Base-by-base conservation (phyloP, 108 stramenopile species). In the Skeletonema tropicum region DNA sequence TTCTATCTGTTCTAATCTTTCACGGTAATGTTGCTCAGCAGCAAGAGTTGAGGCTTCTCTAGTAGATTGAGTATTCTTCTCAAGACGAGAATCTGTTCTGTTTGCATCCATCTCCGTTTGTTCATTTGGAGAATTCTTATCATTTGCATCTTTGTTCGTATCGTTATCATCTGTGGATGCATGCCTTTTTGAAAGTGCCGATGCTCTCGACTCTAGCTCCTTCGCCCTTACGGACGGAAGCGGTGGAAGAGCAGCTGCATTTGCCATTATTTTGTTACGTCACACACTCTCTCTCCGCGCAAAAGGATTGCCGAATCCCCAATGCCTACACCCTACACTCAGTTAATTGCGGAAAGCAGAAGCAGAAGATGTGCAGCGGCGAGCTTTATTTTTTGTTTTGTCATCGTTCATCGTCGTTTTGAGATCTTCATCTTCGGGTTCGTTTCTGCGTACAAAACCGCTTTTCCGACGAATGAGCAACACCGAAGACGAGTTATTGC, bases 141-240 rank as follows among this genome's bases (percentile, higher is more conserved):
- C 33, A 52, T 21, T 35, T 69, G 31, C 31, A 55, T 55, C 23
- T 32, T 17, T 21, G 15, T 31, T 19, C 14, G 0, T 19, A 7
- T 64, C 33, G 39, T 49, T 35, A 26, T 29, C 6, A 31, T 64
- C 39, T 1, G 17, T 73, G 3, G 29, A 33, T 3, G 48, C 19
- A 30, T 38, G 42, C 33, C 35, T 15, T 26, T 26, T 12, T 17
- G 29, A 52, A 46, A 25, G 21, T 15, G 32, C 30, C 36, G 58
- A 57, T 17, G 60, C 57, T 19, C 33, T 62, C 30, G 36, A 73
- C 61, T 68, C 68, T 3, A 80, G 59, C 41, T 73, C 73, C 69
- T 68, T 80, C 17, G 79, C 79, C 67, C 79, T 59, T 7, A 49
- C 66, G 2, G 79, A 80, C 10, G 79, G 79, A 23, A 80, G 49